Evolutionary conservation across 1,284 basidiomycete species (phyloP), one percentile per base, ranked within the genome.

Genomic region (Trichosporon sp.): DNA sequence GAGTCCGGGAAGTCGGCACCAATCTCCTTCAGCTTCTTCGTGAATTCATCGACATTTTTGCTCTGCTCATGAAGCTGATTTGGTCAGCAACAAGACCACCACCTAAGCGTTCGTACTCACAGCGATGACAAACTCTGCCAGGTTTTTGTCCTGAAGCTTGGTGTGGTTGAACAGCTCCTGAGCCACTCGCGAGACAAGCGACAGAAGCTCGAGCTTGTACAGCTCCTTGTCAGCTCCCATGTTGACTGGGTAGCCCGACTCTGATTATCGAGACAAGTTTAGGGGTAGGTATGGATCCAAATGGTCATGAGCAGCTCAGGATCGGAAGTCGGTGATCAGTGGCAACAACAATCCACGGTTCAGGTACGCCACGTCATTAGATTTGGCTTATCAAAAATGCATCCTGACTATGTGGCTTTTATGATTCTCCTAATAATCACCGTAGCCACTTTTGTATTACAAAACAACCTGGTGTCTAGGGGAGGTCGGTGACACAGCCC

Each of bases 111-210:
- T 16, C 36, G 56, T n/a, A 77, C 78, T 64, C 62, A 80, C 78
- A 9, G 86, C 83, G 69, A 99, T 95, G 69, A 98, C 87, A 81
- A 96, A 99, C 82, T 99, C 95, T 27, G 95, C 93, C 34, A 95
- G 84, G 11, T 89, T 89, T 76, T 94, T 95, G 84, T 97, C 94
- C 77, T 89, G 90, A 61, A 89, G 82, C 62, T 81, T 81, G 1
- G 83, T 83, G 77, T 95, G 87, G 73, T 95, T 96, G 81, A 89
- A 86, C 60, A 96, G 86, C 79, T 96, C 93, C 78, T 94, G 90
- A 0, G 89, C 89, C 69, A 96, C 90, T 77, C 90, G 90, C 65
- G 89, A 87, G 66, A 95, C 88, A 59, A 96, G 84, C 52, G 92
- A 94, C 59, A 97, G 86, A 65, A 89, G 85, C 81, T 96, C 94